Conservation (phyloP, 352 stramenopile species). For the Phytophthora cryptogea region DNA sequence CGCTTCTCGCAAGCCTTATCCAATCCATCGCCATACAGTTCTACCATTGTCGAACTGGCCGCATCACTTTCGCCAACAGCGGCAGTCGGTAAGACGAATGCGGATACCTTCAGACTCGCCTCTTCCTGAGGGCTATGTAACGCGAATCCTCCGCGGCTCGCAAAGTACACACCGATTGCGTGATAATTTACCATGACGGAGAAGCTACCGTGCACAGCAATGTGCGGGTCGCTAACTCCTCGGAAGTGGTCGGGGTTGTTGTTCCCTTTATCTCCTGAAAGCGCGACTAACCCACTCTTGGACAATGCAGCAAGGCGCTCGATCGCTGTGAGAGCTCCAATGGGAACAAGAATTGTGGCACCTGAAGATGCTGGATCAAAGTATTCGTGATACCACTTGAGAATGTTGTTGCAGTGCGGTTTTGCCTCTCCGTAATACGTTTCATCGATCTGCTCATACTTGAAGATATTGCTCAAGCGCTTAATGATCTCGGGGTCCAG, state of each 20-base stretch:
- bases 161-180: slow-evolving; percentile 92
- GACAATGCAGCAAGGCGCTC: slow-evolving; percentile 70
- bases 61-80: slow-evolving; percentile 17
- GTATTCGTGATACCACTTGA: slow-evolving; percentile 92
- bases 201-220: slow-evolving; percentile 95
- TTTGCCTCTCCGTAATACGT: slow-evolving; percentile 80
- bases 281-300: slow-evolving; percentile 66
- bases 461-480: slow-evolving; percentile 88
- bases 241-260: slow-evolving; percentile 93
- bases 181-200: slow-evolving; percentile 97
- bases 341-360: slow-evolving; percentile 90
- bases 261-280: slow-evolving; percentile 95
- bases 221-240: slow-evolving; percentile 92
- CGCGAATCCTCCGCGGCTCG: slow-evolving; percentile 90
- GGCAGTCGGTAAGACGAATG: slow-evolving; percentile 76
- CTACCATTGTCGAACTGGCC: slow-evolving; percentile 27
- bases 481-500: slow-evolving; percentile 95
- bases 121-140: slow-evolving; percentile 94
- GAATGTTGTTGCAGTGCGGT: slow-evolving; percentile 88
- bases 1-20: slow-evolving; percentile 68
- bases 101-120: slow-evolving; percentile 91
- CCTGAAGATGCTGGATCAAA: slow-evolving; percentile 60
- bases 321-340: slow-evolving; percentile 87
- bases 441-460: slow-evolving; percentile 82
- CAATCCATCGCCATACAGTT: slow-evolving; percentile 56